phyloP scores from a whole-genome alignment of 441 rosid genomes.

The Euphorbia celastroides region DNA sequence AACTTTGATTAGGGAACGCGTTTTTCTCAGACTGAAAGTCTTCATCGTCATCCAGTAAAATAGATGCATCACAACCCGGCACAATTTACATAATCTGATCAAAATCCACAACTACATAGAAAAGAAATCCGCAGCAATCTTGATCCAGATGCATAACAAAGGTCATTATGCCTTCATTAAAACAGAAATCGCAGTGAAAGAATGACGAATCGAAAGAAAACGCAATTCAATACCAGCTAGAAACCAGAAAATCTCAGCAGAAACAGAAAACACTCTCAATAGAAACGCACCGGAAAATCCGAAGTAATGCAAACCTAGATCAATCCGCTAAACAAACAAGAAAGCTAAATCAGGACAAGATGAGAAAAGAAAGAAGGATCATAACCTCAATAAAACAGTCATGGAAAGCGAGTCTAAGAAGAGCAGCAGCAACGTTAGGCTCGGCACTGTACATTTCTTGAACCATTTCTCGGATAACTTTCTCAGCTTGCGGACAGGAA shows the following conservation, averaged over 20 bases:
- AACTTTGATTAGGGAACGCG: slow-evolving; percentile 58
- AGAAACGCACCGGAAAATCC: too few relatives aligned
- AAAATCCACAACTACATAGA: background rate
- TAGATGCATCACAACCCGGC: slow-evolving; percentile 81
- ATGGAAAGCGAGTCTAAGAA: slow-evolving; percentile 81
- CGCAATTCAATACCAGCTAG: background rate
- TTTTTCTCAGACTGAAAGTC: slow-evolving; percentile 65
- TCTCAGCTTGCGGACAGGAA: slow-evolving; percentile 72
- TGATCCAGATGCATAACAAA: background rate
- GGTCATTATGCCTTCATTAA: too few relatives aligned
- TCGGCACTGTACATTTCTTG: slow-evolving; percentile 34
- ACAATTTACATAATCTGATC: slow-evolving; percentile 1
- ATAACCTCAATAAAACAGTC: slow-evolving; percentile 85
- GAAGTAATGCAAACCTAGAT: too few relatives aligned
- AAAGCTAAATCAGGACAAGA: too few relatives aligned
- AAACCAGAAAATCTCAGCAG: background rate
- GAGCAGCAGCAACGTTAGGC: slow-evolving; percentile 61
- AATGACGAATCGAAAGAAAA: background rate
- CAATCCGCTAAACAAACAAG: too few relatives aligned
- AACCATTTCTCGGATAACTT: slow-evolving; percentile 47
- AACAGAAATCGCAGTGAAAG: background rate
- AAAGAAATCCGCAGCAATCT: background rate
- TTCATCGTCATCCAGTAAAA: slow-evolving; percentile 68
- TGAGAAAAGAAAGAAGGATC: background rate
- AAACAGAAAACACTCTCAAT: too few relatives aligned